A percentile compares a stretch with the other conserved stretches of the same genome.
These are phyloP conservation scores for Calonectria leucothoes DNA, from an alignment of 2,329 filamentous ascomycete species.

Conservation along the genomic window DNA sequence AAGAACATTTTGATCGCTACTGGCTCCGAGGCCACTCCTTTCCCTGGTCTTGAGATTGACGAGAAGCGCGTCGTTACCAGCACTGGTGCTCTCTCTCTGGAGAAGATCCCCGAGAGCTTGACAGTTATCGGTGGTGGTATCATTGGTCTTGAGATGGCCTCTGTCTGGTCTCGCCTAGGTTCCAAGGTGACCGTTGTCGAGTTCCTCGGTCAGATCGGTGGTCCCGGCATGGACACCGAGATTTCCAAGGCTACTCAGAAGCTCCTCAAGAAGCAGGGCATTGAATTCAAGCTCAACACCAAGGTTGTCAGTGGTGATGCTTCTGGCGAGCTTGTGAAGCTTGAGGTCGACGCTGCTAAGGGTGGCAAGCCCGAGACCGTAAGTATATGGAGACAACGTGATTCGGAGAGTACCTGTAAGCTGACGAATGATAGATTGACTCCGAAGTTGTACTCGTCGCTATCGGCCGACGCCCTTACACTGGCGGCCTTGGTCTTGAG, in stretches of 20 bases:
- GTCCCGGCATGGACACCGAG: slow-evolving; percentile 96
- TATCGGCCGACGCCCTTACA: slow-evolving; percentile 96
- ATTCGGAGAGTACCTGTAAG: background rate
- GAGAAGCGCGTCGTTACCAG: slow-evolving; percentile 98
- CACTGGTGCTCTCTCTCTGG: slow-evolving; percentile 90
- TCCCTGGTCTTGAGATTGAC: slow-evolving; percentile 94
- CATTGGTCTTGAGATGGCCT: slow-evolving; percentile 98
- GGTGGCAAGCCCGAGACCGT: slow-evolving; percentile 94
- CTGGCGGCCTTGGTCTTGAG: slow-evolving; percentile 89
- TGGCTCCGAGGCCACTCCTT: slow-evolving; percentile 93
- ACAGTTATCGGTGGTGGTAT: slow-evolving; percentile 98
- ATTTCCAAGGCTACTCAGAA: slow-evolving; percentile 93
- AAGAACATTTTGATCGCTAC: slow-evolving; percentile 99
- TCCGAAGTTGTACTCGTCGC: slow-evolving; percentile 96
- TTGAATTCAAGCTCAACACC: slow-evolving; percentile 98
- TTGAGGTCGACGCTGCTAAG: slow-evolving; percentile 92
- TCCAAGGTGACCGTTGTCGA: slow-evolving; percentile 97
- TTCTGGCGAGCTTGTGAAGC: slow-evolving; percentile 79
- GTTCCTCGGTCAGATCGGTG: slow-evolving; percentile 95
- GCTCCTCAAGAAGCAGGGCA: slow-evolving; percentile 93
- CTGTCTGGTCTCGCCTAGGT: slow-evolving; percentile 95
- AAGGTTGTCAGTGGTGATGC: slow-evolving; percentile 92
- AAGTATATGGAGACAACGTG: slow-evolving; percentile 51
- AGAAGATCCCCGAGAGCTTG: slow-evolving; percentile 95
- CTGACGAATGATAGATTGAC: slow-evolving; percentile 73